Percentiles rank a stretch among this genome's conserved stretches.
Conservation (phyloP, 257 asterid species). For the Parsonsia alboflavescens region DNA sequence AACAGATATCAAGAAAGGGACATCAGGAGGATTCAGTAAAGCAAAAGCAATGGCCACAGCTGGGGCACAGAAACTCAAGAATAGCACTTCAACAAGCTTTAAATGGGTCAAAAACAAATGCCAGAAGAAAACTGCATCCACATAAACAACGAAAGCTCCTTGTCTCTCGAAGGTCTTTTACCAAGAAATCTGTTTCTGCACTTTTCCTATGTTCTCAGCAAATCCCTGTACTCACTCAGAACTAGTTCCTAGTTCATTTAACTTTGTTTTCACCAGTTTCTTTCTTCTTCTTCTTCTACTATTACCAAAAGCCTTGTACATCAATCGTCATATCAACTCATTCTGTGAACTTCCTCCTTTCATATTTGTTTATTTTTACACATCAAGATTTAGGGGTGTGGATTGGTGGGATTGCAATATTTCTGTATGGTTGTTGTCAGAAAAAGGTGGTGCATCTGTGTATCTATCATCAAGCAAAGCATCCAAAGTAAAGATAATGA, state of each 20-base stretch:
- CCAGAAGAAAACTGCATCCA: constrained; percentile 54
- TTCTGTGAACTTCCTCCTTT: background rate
- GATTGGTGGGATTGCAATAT: background rate
- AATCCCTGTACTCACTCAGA: background rate
- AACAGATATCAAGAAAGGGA: constrained; percentile 30
- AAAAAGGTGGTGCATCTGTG: background rate
- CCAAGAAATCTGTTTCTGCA: background rate
- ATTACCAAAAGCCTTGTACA: background rate
- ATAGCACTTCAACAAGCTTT: constrained; percentile 46
- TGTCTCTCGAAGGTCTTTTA: background rate
- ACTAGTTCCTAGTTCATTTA: background rate
- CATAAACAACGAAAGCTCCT: constrained; percentile 20
- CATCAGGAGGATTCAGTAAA: constrained; percentile 60
- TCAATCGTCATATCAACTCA: background rate
- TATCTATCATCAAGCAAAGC: too few relatives aligned
- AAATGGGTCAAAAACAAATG: constrained; percentile 73
- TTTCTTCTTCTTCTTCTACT: background rate
- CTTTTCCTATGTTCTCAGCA: background rate
- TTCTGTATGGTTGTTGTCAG: too few relatives aligned
- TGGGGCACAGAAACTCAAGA: constrained; percentile 63
- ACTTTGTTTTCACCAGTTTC: background rate
- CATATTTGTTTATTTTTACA: background rate
- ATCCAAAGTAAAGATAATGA: background rate
- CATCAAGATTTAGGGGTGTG: background rate
- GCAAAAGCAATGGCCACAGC: constrained; percentile 57